phyloP scores from a whole-genome alignment of 768 basidiomycete genomes.

The Erythrobasidium yunnanense region DNA sequence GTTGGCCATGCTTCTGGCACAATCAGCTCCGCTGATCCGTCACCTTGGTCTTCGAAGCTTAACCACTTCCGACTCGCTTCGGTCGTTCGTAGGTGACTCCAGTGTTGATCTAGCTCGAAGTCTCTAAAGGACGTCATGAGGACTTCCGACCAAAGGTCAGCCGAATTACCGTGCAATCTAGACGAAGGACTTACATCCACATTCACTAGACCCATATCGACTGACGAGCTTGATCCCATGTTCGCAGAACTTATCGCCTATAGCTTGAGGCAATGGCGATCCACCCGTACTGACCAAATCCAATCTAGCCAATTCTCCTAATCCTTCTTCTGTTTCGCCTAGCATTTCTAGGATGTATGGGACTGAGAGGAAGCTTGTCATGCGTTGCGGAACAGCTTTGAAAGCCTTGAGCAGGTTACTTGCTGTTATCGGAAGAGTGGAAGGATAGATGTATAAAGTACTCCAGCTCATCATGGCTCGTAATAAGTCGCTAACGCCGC shows the following conservation, averaged over 20 bases:
- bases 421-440: slow-evolving; percentile 47
- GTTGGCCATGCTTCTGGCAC: slow-evolving; percentile 50
- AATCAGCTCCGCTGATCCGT: slow-evolving; percentile 51
- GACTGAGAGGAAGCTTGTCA: slow-evolving; percentile 38
- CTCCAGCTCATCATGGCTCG: slow-evolving; percentile 46
- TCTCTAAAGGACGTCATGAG: slow-evolving; percentile 49
- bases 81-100: slow-evolving; percentile 53
- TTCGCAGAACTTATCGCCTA: slow-evolving; percentile 49
- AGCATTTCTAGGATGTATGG: slow-evolving; percentile 47
- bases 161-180: neutral
- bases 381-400: slow-evolving; percentile 37
- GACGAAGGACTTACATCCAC: slow-evolving; percentile 12
- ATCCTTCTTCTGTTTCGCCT: slow-evolving; percentile 48
- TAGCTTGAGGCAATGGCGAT: slow-evolving; percentile 50
- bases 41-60: slow-evolving; percentile 75
- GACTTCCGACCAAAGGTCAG: neutral
- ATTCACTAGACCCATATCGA: slow-evolving; percentile 48
- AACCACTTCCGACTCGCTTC: slow-evolving; percentile 61
- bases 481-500: slow-evolving; percentile 42
- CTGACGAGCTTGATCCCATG: slow-evolving; percentile 49
- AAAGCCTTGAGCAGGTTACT: slow-evolving; percentile 46
- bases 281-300: slow-evolving; percentile 51
- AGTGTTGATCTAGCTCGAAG: slow-evolving; percentile 49
- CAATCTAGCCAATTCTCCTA: slow-evolving; percentile 45
- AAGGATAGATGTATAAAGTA: slow-evolving; percentile 47